Base-by-base conservation (phyloP, 2,329 filamentous ascomycete genomes). In the Dothidotthia symphoricarpi region DNA sequence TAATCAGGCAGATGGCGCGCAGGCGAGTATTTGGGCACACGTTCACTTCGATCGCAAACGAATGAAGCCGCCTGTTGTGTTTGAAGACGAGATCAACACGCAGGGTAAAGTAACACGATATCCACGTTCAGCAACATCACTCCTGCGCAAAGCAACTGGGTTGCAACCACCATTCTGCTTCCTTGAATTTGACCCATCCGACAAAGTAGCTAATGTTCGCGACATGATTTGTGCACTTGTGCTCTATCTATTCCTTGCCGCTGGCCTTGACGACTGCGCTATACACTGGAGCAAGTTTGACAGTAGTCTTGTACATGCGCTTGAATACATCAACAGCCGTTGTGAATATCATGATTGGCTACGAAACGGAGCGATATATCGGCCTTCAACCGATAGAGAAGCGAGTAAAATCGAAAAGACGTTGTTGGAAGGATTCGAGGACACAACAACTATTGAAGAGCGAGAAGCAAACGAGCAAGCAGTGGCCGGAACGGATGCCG, bases 141-240 rank as follows among this genome's bases (percentile, higher is more conserved):
- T 51, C 3, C 19, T 47, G 6, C 45, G 43, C 10, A 45, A 37
- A 32, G 40, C 49, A 3, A 31, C 17, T n/a, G 12, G 27, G 1
- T 31, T 51, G 11, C 10, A 26, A 2, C 26, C 34, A 16, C 49
- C 49, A 12, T 49, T 47, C 27, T 38, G 43, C 24, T 51, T 51
- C 28, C 24, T 51, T 6, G 41, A 51, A 9, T 26, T 32, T 12
- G 36, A 49, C 14, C 28, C 36, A 5, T 14, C 34, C 10, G 36
- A 32, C 2, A 12, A 34, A 11, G 17, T n/a, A 2, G 12, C 27
- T 1, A 28, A 29, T 9, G 15, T 38, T 13, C 43, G 43, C 6
- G 24, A 35, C 10, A 51, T 47, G 43, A 26, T 51, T 13, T 45
- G 43, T 19, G 43, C 49, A 11, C 11, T 47, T 9, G 34, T 51